Percentiles rank a stretch among this genome's conserved stretches.
Conservation (phyloP, 1,284 basidiomycete genomes). For the Fomitopsis pinicola region DNA sequence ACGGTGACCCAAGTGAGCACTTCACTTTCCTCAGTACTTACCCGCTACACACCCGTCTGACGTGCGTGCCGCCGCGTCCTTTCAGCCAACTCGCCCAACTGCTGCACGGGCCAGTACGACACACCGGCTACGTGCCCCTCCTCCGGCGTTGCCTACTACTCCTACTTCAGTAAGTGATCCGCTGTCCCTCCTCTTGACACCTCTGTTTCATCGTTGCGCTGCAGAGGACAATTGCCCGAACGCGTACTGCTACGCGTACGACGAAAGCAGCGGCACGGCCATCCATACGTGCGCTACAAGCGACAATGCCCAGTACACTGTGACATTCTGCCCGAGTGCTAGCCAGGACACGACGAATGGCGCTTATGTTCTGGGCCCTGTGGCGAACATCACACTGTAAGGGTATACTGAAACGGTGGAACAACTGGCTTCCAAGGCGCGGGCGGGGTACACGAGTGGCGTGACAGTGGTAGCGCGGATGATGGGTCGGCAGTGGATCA, state of each 20-base stretch:
- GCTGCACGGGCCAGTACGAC: conserved; percentile 41
- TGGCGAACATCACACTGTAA: not conserved
- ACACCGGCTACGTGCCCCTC: conserved; percentile 40
- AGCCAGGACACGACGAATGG: not conserved
- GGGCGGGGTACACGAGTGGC: too few species aligned
- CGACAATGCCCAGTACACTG: conserved; percentile 37
- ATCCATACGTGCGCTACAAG: conserved; percentile 39
- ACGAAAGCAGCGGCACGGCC: conserved; percentile 42
- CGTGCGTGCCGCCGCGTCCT: not conserved
- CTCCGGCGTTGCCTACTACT: conserved; percentile 38
- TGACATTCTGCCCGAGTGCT: conserved; percentile 43
- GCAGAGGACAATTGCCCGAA: conserved; percentile 42
- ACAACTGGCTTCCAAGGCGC: too few species aligned
- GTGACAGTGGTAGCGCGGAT: too few species aligned
- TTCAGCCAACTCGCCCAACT: conserved; percentile 34
- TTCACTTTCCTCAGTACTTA: not conserved
- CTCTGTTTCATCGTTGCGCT: too few species aligned
- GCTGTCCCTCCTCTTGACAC: too few species aligned
- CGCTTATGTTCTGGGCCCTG: not conserved
- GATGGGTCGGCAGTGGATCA: too few species aligned
- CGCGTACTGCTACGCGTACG: conserved; percentile 48
- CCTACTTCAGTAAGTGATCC: conserved; percentile 39
- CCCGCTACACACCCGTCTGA: not conserved
- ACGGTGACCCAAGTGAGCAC: conserved; percentile 29
- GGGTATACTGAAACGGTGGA: too few species aligned